Conservation (phyloP, 139 green algal species). For the Prasinococcaceae sp. region DNA sequence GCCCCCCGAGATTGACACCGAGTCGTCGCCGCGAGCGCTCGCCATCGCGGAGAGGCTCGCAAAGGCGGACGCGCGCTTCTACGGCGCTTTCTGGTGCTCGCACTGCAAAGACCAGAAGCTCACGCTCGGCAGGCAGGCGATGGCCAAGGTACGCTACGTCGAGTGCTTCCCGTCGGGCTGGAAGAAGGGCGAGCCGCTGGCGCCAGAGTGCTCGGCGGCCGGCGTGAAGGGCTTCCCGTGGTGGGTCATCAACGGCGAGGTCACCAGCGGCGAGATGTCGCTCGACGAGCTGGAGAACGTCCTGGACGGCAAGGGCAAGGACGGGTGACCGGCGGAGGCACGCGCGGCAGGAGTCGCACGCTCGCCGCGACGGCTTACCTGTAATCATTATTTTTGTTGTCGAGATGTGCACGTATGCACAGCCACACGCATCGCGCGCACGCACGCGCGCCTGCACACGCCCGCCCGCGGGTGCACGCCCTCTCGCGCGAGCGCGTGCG, state of each 20-base stretch:
- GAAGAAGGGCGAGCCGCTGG: conserved; percentile 22
- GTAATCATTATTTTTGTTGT: too few relatives aligned
- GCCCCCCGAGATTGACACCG: conserved; percentile 20
- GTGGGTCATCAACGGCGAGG: conserved; percentile 80
- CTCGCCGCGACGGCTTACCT: too few relatives aligned
- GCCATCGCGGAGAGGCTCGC: conserved; percentile 46
- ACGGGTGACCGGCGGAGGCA: too few relatives aligned
- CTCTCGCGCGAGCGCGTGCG: too few relatives aligned
- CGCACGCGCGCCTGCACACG: too few relatives aligned
- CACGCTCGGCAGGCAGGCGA: conserved; percentile 60
- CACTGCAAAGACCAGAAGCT: conserved; percentile 92
- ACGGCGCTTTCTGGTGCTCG: conserved; percentile 94
- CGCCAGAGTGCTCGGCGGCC: conserved; percentile 50
- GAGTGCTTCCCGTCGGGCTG: conserved; percentile 95
- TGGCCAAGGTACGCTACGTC: conserved; percentile 82
- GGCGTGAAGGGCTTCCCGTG: conserved; percentile 80
- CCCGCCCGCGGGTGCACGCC: too few relatives aligned
- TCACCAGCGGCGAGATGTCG: conserved; percentile 42
- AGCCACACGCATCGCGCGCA: too few relatives aligned
- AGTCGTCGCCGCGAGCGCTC: conserved; percentile 14
- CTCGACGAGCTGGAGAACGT: conserved; percentile 40
- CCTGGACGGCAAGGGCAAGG: too few relatives aligned
- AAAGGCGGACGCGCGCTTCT: conserved; percentile 75
- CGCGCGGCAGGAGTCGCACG: too few relatives aligned
- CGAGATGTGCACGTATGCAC: too few relatives aligned